Conservation (phyloP, 441 rosid genomes). For the Erodium trifolium region DNA sequence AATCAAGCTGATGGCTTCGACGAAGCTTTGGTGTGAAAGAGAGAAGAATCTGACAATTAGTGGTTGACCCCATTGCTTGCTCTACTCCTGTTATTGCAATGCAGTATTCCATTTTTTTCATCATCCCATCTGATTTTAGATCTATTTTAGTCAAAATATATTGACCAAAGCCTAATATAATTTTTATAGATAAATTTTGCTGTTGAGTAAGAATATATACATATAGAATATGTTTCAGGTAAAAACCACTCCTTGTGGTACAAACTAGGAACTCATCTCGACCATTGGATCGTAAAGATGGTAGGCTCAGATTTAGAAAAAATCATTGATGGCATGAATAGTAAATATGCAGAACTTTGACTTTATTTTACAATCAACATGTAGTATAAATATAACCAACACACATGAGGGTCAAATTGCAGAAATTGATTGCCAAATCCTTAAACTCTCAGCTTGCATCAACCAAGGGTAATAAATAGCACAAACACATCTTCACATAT, state of each 20-base stretch:
- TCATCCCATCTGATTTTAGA: not conserved
- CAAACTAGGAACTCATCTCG: too few relatives aligned
- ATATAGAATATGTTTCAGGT: not conserved
- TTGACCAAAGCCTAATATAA: not conserved
- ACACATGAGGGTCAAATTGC: not conserved
- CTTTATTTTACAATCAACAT: not conserved
- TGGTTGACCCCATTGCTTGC: constrained; percentile 5
- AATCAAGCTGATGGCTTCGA: not conserved
- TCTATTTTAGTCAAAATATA: not conserved
- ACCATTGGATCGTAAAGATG: too few relatives aligned
- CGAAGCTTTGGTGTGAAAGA: not conserved
- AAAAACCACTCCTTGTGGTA: too few relatives aligned
- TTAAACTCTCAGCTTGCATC: not conserved
- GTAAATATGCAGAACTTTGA: too few relatives aligned
- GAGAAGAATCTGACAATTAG: not conserved
- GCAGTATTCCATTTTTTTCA: not conserved
- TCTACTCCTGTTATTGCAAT: not conserved
- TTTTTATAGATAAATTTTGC: not conserved
- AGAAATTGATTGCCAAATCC: not conserved
- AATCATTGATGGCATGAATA: too few relatives aligned
- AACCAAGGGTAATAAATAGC: not conserved
- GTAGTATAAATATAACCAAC: not conserved
- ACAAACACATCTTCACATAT: not conserved
- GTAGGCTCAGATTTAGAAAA: too few relatives aligned
- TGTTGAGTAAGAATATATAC: not conserved